Evolutionary conservation across 2,329 filamentous ascomycete species (phyloP), one percentile per base, ranked within the genome.

Genomic region (Sclerotinia spermophila): DNA sequence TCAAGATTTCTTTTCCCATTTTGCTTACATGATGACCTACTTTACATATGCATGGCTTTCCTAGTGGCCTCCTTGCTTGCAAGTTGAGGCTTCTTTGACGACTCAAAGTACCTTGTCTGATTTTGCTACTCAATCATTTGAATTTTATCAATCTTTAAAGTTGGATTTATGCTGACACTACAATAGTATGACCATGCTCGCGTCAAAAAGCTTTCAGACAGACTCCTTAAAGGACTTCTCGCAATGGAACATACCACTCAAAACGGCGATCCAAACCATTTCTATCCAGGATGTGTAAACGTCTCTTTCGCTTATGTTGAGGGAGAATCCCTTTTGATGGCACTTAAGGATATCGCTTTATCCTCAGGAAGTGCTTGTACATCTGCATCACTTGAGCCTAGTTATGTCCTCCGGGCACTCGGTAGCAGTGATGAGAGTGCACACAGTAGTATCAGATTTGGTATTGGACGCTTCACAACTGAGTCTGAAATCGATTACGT

Each of bases 231-330:
- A 27, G 94, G 94, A 3, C 89, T 99, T 4, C 85, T 99, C 30
- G 82, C 92, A 8, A 87, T 99, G 84, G 96, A 98, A 80, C 96
- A 99, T 82, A 97, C 96, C 2, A 88, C 86, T 13, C 90, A 97
- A 76, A 99, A 99, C 78, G 96, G 96, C 66, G 93, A 96, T 76
- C 86, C 90, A 2, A 82, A 91, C 6, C 86, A 88, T 67, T 96
- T 96, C 81, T 99, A 99, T 80, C 94, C 96, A 2, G 96, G 96
- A 73, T 99, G 96, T 77, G 95, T 99, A 73, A 99, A 99, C 81
- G 92, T 99, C 17, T 99, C 96, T 0, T 99, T 99, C 79, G 95
- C 96, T 45, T 99, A 99, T 78, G 94, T 99, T 6, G 96, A 99
- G 82, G 96, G 96, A 75, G 96, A 99, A 82, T 98, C 96, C 3